phyloP scores from a whole-genome alignment of 2,329 filamentous ascomycete species.

The Scedosporium aurantiacum region DNA sequence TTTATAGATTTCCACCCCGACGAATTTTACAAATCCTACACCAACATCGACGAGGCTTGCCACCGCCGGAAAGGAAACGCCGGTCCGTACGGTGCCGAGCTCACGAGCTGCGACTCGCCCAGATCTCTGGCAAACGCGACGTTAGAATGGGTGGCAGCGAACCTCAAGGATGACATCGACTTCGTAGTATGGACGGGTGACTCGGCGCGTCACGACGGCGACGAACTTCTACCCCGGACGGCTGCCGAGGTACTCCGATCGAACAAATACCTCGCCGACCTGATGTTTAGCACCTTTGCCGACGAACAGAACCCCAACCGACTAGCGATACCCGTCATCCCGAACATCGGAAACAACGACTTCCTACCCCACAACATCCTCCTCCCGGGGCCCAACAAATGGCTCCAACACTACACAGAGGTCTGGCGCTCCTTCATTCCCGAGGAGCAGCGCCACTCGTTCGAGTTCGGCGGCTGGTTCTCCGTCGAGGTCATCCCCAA shows the following conservation, averaged over 20 bases:
- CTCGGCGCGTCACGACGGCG: constrained; percentile 79
- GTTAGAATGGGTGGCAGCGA: constrained; percentile 73
- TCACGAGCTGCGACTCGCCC: constrained; percentile 80
- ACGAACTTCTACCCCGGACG: constrained; percentile 67
- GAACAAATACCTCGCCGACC: constrained; percentile 65
- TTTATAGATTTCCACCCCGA: constrained; percentile 80
- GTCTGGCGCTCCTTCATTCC: constrained; percentile 86
- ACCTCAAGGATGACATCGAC: constrained; percentile 69
- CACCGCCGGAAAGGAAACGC: constrained; percentile 68
- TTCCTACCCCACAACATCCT: constrained; percentile 96
- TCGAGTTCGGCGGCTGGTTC: constrained; percentile 90
- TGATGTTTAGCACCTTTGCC: constrained; percentile 65
- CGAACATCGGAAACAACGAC: constrained; percentile 94
- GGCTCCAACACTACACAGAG: constrained; percentile 65
- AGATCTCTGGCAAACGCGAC: constrained; percentile 73
- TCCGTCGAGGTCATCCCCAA: constrained; percentile 82
- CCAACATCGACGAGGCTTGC: constrained; percentile 64
- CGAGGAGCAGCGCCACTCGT: constrained; percentile 81
- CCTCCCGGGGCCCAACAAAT: constrained; percentile 70
- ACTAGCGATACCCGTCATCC: constrained; percentile 66
- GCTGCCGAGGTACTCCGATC: constrained; percentile 63
- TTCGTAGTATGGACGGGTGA: constrained; percentile 93
- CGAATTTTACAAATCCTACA: constrained; percentile 69
- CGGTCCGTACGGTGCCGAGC: constrained; percentile 74
- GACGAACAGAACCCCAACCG: constrained; percentile 38